Evolutionary conservation across 352 stramenopile genomes (phyloP), one percentile per base, ranked within the genome.

Genomic region (Phytophthora kernoviae): DNA sequence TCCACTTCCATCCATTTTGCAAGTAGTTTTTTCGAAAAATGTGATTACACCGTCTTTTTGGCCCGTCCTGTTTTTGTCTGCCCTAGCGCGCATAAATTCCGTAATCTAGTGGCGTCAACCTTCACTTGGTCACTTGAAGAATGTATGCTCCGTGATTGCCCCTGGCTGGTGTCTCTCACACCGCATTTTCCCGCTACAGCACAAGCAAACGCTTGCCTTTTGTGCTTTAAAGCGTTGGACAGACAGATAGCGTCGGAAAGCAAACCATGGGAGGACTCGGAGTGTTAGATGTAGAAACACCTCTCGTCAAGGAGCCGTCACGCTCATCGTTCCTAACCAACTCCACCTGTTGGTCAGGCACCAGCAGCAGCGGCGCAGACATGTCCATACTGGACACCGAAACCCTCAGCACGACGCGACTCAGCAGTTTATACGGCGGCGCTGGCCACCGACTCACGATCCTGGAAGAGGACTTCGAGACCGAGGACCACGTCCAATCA

Each of bases 281-380:
- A 20, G 5, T 55, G 9, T 33, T 68, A 20, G 64, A 69, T 10
- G n/a, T 55, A 26, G 58, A 69, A 30, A 34, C 44, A 27, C 47
- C 48, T 15, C 41, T 58, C 32, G 21, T 30, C 2, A 81, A 81
- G 44, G 72, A 82, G 41, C 24, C 24, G 24, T 62, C 62, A 32
- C 72, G 79, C 24, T 60, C 77, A 18, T 86, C 79, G 0, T 84
- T 76, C 53, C 67, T 89, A 42, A 79, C 68, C 27, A 75, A 46
- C 22, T 79, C 65, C 34, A 86, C 79, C 22, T 85, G 65, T 56
- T 83, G 63, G 49, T 79, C 77, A 27, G 71, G 51, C 53, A 21
- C 66, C 15, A 80, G 67, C 58, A 53, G 58, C 39, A 50, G 65
- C 22, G 52, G 65, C 44, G 63, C 62, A 42, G 73, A 86, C 24